Percentiles rank a stretch among this genome's conserved stretches.
These are phyloP conservation scores for Triticum urartu DNA, from an alignment of 176 grass and related monocot species.

Conservation along the genomic window DNA sequence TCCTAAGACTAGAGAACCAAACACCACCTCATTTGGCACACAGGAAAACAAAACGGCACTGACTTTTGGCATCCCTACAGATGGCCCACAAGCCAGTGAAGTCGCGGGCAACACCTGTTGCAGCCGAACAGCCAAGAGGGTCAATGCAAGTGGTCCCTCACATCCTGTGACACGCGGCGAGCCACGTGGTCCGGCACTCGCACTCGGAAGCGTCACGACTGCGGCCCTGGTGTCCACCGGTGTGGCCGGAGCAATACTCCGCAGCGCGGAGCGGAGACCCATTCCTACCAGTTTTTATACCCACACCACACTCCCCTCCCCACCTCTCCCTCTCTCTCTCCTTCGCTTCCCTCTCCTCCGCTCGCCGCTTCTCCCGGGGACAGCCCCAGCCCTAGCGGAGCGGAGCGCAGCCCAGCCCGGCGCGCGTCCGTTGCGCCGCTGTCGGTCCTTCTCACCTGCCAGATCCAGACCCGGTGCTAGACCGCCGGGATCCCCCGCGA, in stretches of 20 bases:
- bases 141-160: background rate
- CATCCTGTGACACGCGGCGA: background rate
- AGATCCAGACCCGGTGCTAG: slow-evolving; percentile 14
- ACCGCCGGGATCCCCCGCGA: background rate
- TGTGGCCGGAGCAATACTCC: slow-evolving; percentile 22
- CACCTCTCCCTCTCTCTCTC: background rate
- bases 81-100: background rate
- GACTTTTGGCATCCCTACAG: background rate
- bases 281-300: slow-evolving; percentile 39
- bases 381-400: slow-evolving; percentile 13
- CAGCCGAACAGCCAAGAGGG: background rate
- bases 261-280: background rate
- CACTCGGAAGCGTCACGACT: slow-evolving; percentile 26
- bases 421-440: background rate
- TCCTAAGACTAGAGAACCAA: no score
- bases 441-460: background rate
- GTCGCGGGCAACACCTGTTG: background rate
- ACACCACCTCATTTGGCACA: background rate
- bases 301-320: background rate
- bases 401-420: background rate
- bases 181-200: slow-evolving; percentile 30
- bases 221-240: slow-evolving; percentile 16
- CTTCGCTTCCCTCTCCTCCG: background rate
- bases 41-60: background rate
- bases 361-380: background rate